These are phyloP conservation scores for Solanum hybrid DNA, from an alignment of 305 asterid genomes.

Conservation along the genomic window DNA sequence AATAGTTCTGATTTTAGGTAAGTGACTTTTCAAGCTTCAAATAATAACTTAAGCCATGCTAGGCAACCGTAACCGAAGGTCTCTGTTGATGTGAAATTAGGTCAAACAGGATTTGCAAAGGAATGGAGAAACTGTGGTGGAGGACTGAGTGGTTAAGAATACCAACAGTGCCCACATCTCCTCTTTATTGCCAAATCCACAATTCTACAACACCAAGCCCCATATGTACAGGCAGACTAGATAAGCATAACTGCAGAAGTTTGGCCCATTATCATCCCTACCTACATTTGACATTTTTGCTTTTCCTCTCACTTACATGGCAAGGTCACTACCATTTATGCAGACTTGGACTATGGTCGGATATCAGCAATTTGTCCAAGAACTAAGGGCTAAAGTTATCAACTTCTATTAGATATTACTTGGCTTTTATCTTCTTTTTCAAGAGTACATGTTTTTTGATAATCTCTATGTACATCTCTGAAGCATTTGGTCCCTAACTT, in stretches of 20 bases:
- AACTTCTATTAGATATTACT: neutral
- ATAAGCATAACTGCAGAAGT: neutral
- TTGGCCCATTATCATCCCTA: neutral
- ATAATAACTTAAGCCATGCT: neutral
- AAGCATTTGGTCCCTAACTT: neutral
- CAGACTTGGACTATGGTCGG: neutral
- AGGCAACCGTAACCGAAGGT: neutral
- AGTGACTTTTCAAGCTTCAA: neutral
- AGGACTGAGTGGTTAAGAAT: neutral
- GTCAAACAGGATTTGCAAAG: neutral
- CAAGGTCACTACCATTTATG: neutral
- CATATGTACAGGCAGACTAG: neutral
- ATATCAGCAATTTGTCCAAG: neutral
- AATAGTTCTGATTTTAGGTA: neutral
- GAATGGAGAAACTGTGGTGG: neutral
- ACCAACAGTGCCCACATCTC: neutral
- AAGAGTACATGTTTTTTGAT: neutral
- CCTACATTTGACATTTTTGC: neutral
- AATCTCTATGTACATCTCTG: neutral
- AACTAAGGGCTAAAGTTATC: neutral
- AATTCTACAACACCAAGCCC: neutral
- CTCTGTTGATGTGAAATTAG: neutral
- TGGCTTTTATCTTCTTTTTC: neutral
- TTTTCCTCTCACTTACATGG: neutral
- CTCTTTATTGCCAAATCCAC: neutral